phyloP scores from a whole-genome alignment of 768 basidiomycete genomes.

The Macrolepiota albuminosa region DNA sequence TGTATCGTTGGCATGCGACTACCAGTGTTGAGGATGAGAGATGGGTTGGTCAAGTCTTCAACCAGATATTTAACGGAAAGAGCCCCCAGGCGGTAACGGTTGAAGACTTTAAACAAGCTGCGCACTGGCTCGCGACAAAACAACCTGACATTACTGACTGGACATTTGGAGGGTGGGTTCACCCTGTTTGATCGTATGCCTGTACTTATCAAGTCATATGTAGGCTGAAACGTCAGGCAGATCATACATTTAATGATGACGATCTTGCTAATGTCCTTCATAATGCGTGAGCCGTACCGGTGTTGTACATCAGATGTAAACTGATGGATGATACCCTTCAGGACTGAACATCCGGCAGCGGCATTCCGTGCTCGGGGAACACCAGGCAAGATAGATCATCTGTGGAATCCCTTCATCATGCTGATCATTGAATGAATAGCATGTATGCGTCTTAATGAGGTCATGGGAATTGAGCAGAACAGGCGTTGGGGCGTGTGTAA shows the following conservation, averaged over 20 bases:
- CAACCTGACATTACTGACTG: conserved; percentile 53
- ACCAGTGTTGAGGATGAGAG: conserved; percentile 67
- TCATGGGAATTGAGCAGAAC: conserved; percentile 80
- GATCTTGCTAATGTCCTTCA: conserved; percentile 66
- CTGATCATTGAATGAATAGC: conserved; percentile 19
- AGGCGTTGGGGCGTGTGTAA: conserved; percentile 79
- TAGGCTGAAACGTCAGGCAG: conserved; percentile 56
- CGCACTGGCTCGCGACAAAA: conserved; percentile 28
- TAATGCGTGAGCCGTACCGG: conserved; percentile 46
- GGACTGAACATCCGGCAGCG: conserved; percentile 67
- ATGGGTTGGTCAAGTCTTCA: conserved; percentile 54
- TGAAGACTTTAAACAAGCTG: conserved; percentile 48
- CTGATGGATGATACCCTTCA: conserved; percentile 20
- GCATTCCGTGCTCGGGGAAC: conserved; percentile 76
- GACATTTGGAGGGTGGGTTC: conserved; percentile 59
- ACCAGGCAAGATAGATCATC: conserved; percentile 35
- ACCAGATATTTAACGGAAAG: conserved; percentile 49
- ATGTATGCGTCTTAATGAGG: conserved; percentile 72
- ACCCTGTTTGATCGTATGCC: neutral
- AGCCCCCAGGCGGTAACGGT: conserved; percentile 38
- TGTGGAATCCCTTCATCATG: neutral
- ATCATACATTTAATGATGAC: conserved; percentile 63
- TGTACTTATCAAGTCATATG: neutral
- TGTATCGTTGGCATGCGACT: conserved; percentile 85
- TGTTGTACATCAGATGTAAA: neutral